Evolutionary conservation across 1,284 basidiomycete species (phyloP), one percentile per base, ranked within the genome.

Genomic region (Moniliophthora roreri): DNA sequence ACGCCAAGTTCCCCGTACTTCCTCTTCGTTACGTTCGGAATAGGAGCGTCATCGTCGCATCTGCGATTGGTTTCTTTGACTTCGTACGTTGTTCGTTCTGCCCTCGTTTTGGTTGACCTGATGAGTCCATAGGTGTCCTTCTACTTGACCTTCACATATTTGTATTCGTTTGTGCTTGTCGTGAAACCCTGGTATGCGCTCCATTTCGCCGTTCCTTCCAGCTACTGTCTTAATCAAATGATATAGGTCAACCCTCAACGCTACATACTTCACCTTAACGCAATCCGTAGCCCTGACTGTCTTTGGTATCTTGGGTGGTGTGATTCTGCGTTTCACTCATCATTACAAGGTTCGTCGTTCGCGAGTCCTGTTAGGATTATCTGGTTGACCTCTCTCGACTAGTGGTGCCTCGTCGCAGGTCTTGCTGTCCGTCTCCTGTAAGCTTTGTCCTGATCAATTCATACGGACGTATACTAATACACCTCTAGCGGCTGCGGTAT

Each of bases 11-110:
- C 48, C 83, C 84, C 2, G 75, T 85, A 44, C 66, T 85, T 28
- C 72, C 82, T 10, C 69, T 73, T 34, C 76, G 82, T 28, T 85
- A 88, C 69, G 65, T 85, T 46, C 62, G 63, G 35, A 87, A 87
- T 63, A 69, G 74, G 11, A 80, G 78, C 35, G 80, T 91, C 24
- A 71, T 88, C 21, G 73, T 80, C 23, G 81, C 86, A 0, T 74
- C 81, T 21, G 64, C 83, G 42, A 84, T 91, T 56, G 86, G 86
- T 5, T 85, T 84, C 63, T 81, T 86, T 54, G 87, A 89, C 66
- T 89, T 88, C 62, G 81, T 83, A 58, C 16, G 79, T 71, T 13
- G 9, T 41, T 38, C 48, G 21, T 28, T 10, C 21, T 50, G 39
- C 24, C 15, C 18, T 45, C 51, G 4, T 42, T 36, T n/a, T 50